phyloP scores from a whole-genome alignment of 371 early-diverging fungal species.

The Umbelopsis sp. region DNA sequence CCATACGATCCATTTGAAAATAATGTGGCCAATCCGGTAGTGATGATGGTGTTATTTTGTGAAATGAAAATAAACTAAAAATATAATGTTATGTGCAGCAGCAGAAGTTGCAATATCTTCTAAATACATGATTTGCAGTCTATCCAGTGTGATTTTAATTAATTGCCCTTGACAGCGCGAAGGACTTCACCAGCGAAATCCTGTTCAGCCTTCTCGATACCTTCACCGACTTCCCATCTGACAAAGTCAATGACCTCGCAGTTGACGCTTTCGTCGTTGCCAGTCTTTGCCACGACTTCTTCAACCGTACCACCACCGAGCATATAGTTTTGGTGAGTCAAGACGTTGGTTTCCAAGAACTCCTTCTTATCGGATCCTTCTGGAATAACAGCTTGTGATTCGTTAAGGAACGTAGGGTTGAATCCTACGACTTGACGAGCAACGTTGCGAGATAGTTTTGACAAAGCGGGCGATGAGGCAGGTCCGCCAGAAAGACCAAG shows the following conservation, averaged over 20 bases:
- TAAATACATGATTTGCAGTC: neutral
- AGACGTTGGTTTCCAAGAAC: conserved; percentile 60
- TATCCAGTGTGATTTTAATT: conserved; percentile 8
- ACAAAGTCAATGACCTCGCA: conserved; percentile 69
- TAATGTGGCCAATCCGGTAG: neutral
- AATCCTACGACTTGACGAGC: conserved; percentile 85
- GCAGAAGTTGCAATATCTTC: neutral
- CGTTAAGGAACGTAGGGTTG: conserved; percentile 57
- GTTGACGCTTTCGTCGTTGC: conserved; percentile 49
- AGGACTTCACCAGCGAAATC: conserved; percentile 84
- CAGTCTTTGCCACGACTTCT: conserved; percentile 39
- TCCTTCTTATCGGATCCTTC: conserved; percentile 47
- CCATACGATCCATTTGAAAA: too few species aligned
- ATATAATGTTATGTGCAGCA: neutral
- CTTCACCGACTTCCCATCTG: conserved; percentile 87
- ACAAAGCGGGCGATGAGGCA: conserved; percentile 35
- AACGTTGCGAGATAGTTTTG: conserved; percentile 65
- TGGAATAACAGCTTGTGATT: conserved; percentile 52
- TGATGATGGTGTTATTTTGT: neutral
- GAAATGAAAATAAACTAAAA: neutral
- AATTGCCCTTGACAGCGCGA: conserved; percentile 38
- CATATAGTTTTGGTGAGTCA: conserved; percentile 76
- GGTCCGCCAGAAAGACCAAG: conserved; percentile 46
- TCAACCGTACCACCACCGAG: conserved; percentile 72
- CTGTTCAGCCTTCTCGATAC: conserved; percentile 73